phyloP scores from a whole-genome alignment of 2,329 filamentous ascomycete genomes.

The Pseudocercospora vitis region DNA sequence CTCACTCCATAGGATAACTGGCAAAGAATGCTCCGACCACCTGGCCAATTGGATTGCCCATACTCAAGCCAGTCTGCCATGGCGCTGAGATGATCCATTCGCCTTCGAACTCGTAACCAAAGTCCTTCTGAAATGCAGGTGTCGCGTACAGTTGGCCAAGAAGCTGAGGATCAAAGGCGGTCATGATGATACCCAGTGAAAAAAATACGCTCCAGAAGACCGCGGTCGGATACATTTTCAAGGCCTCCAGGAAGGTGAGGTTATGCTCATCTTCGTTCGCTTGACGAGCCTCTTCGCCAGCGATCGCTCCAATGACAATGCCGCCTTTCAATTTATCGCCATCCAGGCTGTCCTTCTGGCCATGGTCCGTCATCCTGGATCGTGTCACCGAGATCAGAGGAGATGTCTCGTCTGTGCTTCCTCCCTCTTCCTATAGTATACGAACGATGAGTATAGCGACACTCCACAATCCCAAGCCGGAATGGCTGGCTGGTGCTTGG shows the following conservation, averaged over 20 bases:
- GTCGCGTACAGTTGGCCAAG: conserved; percentile 63
- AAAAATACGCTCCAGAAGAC: conserved; percentile 58
- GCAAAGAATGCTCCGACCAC: conserved; percentile 54
- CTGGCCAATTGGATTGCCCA: conserved; percentile 60
- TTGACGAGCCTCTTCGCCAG: conserved; percentile 31
- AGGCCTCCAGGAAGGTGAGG: conserved; percentile 35
- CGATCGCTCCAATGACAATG: conserved; percentile 31
- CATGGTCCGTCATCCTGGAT: background rate
- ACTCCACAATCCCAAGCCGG: background rate
- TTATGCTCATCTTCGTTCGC: conserved; percentile 33
- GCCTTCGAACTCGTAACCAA: conserved; percentile 53
- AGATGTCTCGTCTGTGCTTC: background rate
- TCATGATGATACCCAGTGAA: conserved; percentile 60
- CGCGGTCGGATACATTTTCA: conserved; percentile 47
- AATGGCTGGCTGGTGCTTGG: background rate
- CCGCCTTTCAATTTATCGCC: conserved; percentile 26
- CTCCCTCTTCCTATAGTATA: background rate
- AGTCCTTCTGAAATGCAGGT: conserved; percentile 58
- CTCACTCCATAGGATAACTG: conserved; percentile 36
- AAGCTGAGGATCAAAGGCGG: conserved; percentile 63
- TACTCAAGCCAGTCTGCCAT: conserved; percentile 44
- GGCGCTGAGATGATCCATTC: conserved; percentile 40
- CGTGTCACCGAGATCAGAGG: background rate
- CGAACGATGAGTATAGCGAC: background rate
- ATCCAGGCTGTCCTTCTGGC: conserved; percentile 5